Percentiles rank a stretch among this genome's conserved stretches.
These are phyloP conservation scores for Penicillium arizonense DNA, from an alignment of 495 filamentous ascomycete genomes.

Conservation along the genomic window DNA sequence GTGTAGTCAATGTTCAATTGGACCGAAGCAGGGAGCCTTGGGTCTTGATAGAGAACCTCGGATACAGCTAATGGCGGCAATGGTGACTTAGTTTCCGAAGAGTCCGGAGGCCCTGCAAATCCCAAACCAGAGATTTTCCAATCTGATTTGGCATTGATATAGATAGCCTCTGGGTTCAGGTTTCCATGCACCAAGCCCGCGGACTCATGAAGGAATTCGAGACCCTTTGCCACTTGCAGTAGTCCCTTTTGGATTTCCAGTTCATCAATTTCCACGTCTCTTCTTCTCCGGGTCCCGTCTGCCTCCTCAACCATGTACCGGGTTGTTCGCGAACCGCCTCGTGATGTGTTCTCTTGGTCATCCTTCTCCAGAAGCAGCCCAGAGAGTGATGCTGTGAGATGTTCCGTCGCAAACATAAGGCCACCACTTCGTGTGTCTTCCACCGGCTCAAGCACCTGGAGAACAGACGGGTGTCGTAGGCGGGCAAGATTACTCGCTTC, in stretches of 20 bases:
- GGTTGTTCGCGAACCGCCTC: slow-evolving; percentile 64
- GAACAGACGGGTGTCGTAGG: slow-evolving; percentile 83
- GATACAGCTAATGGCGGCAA: slow-evolving; percentile 74
- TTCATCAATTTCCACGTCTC: slow-evolving; percentile 94
- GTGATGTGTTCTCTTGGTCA: slow-evolving; percentile 66
- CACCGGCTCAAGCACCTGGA: slow-evolving; percentile 92
- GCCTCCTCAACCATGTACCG: slow-evolving; percentile 81
- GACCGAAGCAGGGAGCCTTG: slow-evolving; percentile 76
- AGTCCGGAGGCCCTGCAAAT: slow-evolving; percentile 78
- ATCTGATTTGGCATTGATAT: slow-evolving; percentile 95
- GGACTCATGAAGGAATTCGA: slow-evolving; percentile 96
- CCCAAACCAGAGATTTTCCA: slow-evolving; percentile 95
- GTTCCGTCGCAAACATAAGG: slow-evolving; percentile 93
- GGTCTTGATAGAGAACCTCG: slow-evolving; percentile 80
- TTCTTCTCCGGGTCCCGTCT: slow-evolving; percentile 67
- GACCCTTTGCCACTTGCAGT: slow-evolving; percentile 86
- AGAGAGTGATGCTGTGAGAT: slow-evolving; percentile 82
- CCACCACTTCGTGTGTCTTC: slow-evolving; percentile 90
- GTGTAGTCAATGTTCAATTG: slow-evolving; percentile 91
- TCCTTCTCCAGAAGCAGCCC: slow-evolving; percentile 85
- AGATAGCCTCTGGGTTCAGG: slow-evolving; percentile 90
- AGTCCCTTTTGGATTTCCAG: slow-evolving; percentile 96
- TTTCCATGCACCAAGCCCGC: slow-evolving; percentile 92
- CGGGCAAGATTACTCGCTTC: slow-evolving; percentile 85
- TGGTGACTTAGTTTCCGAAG: slow-evolving; percentile 64